Percentiles rank a stretch among this genome's conserved stretches.
phyloP scores from a whole-genome alignment of 805 yeast species.

The Hanseniaspora guilliermondii region DNA sequence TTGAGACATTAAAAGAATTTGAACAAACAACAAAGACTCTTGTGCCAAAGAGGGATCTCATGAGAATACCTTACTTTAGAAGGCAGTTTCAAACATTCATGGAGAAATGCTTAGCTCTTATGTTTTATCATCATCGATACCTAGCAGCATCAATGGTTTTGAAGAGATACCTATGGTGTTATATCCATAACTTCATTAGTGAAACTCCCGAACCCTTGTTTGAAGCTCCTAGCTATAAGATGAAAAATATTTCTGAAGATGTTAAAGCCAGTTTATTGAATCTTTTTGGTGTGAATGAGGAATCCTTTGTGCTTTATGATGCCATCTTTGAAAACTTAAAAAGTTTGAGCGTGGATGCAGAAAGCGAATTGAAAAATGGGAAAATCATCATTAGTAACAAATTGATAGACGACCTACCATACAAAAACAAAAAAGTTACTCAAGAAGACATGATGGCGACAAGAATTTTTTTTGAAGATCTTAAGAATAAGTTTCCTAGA shows the following conservation, averaged over 20 bases:
- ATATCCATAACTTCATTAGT: not conserved
- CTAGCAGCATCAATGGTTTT: not conserved
- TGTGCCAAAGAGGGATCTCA: not conserved
- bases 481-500: not conserved
- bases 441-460: not conserved
- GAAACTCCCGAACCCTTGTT: not conserved
- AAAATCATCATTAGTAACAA: not conserved
- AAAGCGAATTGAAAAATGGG: not conserved
- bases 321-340: not conserved
- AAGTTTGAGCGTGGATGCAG: not conserved
- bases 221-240: not conserved
- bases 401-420: not conserved
- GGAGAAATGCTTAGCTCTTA: not conserved
- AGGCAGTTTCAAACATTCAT: not conserved
- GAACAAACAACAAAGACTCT: not conserved
- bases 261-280: not conserved
- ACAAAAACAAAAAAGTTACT: not conserved
- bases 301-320: not conserved
- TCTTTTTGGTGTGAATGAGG: not conserved
- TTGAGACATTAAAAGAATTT: not conserved
- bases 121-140: not conserved
- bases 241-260: not conserved
- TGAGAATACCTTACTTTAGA: not conserved
- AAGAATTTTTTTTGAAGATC: not conserved
- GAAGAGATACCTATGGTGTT: not conserved